phyloP scores from a whole-genome alignment of 2,329 filamentous ascomycete species.

The Penicillium brasilianum region DNA sequence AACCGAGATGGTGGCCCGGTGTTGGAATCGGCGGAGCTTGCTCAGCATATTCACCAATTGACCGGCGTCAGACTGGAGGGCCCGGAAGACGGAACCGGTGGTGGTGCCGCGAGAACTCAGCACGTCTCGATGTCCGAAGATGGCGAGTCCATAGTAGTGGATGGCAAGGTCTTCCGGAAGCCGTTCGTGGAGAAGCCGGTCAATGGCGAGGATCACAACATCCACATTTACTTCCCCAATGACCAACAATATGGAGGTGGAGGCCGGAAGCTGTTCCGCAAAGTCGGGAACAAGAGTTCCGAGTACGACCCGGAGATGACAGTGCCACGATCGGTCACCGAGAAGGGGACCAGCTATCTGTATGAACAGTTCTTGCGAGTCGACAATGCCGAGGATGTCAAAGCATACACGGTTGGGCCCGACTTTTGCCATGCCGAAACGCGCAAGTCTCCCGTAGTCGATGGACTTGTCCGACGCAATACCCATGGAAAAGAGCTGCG shows the following conservation, averaged over 20 bases:
- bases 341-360: slow-evolving; percentile 82
- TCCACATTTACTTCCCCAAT: slow-evolving; percentile 94
- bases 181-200: slow-evolving; percentile 98
- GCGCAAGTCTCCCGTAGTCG: slow-evolving; percentile 94
- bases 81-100: slow-evolving; percentile 68
- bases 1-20: slow-evolving; percentile 89
- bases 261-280: slow-evolving; percentile 89
- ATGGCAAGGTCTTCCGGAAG: slow-evolving; percentile 80
- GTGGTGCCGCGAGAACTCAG: slow-evolving; percentile 61
- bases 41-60: slow-evolving; percentile 77
- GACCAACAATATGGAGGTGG: slow-evolving; percentile 76
- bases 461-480: slow-evolving; percentile 92
- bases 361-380: slow-evolving; percentile 98
- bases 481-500: slow-evolving; percentile 96
- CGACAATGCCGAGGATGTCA: slow-evolving; percentile 97
- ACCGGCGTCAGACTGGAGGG: slow-evolving; percentile 78
- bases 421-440: slow-evolving; percentile 96
- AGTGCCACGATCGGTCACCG: slow-evolving; percentile 79
- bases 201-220: slow-evolving; percentile 98
- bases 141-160: slow-evolving; percentile 84
- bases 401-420: slow-evolving; percentile 94
- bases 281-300: slow-evolving; percentile 98
- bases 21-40: slow-evolving; percentile 77
- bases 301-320: slow-evolving; percentile 82
- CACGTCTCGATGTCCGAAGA: slow-evolving; percentile 87